Conservation (phyloP, 2,329 filamentous ascomycete genomes). For the Zopfia rhizophila region DNA sequence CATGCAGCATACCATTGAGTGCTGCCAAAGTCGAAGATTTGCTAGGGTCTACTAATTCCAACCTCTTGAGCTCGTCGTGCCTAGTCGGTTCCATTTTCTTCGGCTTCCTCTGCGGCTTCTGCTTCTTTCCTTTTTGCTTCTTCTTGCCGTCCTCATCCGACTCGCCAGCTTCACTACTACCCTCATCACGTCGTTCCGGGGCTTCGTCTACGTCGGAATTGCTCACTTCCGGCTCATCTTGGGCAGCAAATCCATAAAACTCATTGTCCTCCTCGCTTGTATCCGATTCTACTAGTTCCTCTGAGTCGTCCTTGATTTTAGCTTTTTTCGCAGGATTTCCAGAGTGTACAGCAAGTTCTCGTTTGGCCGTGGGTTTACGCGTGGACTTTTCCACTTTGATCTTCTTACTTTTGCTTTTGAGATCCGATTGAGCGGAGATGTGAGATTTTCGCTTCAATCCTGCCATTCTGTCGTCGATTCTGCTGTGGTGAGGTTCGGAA, state of each 20-base stretch:
- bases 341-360: conserved; percentile 33
- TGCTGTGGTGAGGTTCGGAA: conserved; percentile 18
- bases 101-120: conserved; percentile 29
- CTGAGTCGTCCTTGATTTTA: conserved; percentile 35
- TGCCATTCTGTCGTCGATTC: conserved; percentile 36
- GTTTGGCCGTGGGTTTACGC: conserved; percentile 32
- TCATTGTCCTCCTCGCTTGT: conserved; percentile 49
- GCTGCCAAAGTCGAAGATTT: conserved; percentile 33
- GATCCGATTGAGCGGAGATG: conserved; percentile 27
- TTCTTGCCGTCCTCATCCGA: conserved; percentile 16
- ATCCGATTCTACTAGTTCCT: conserved; percentile 48
- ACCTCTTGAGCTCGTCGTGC: neutral
- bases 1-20: conserved; percentile 36
- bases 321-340: conserved; percentile 43
- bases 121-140: conserved; percentile 25
- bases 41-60: conserved; percentile 20
- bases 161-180: conserved; percentile 32
- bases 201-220: conserved; percentile 7
- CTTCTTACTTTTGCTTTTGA: conserved; percentile 50
- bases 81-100: conserved; percentile 31
- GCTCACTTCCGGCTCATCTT: conserved; percentile 7
- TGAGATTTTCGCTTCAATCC: conserved; percentile 48
- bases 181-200: conserved; percentile 23
- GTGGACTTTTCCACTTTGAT: conserved; percentile 44
- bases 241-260: conserved; percentile 46